phyloP scores from a whole-genome alignment of 495 filamentous ascomycete genomes.

The Lindgomyces ingoldianus region DNA sequence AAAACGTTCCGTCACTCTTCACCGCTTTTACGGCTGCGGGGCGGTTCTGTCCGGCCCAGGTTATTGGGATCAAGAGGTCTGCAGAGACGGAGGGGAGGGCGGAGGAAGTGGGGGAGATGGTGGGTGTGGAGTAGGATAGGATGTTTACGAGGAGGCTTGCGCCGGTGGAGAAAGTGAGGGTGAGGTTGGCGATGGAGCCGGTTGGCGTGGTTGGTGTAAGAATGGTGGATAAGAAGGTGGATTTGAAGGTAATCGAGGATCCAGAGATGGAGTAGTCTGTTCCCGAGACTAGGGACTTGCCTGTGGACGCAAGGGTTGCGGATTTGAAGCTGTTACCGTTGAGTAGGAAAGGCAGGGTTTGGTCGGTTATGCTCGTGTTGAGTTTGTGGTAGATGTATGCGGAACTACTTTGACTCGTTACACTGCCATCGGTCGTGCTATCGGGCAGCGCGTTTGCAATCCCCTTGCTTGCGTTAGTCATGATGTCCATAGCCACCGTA shows the following conservation, averaged over 20 bases:
- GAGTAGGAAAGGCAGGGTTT: slow-evolving; percentile 52
- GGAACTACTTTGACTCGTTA: slow-evolving; percentile 51
- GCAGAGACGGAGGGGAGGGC: slow-evolving; percentile 46
- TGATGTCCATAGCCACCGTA: slow-evolving; percentile 50
- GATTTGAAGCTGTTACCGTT: slow-evolving; percentile 58
- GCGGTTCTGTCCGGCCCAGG: slow-evolving; percentile 52
- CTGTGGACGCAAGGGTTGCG: slow-evolving; percentile 30
- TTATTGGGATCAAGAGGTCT: slow-evolving; percentile 55
- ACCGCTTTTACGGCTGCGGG: slow-evolving; percentile 58
- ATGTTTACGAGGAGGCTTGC: slow-evolving; percentile 51
- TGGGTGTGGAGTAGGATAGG: slow-evolving; percentile 55
- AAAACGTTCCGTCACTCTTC: slow-evolving; percentile 50
- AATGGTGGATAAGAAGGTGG: slow-evolving; percentile 52
- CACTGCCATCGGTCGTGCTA: slow-evolving; percentile 53
- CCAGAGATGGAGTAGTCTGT: slow-evolving; percentile 53
- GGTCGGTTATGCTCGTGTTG: slow-evolving; percentile 48
- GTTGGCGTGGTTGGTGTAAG: slow-evolving; percentile 45
- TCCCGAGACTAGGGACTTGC: slow-evolving; percentile 40
- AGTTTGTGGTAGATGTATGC: slow-evolving; percentile 59
- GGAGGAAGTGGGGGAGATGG: slow-evolving; percentile 47
- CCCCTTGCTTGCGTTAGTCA: slow-evolving; percentile 50
- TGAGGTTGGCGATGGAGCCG: slow-evolving; percentile 54
- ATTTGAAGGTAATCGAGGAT: slow-evolving; percentile 51
- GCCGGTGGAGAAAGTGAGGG: slow-evolving; percentile 55
- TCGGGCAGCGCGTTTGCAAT: slow-evolving; percentile 56